Percentiles rank a stretch among this genome's conserved stretches.
Evolutionary conservation across 2,329 filamentous ascomycete species (phyloP).

Genomic region (Podosphaera xanthii): DNA sequence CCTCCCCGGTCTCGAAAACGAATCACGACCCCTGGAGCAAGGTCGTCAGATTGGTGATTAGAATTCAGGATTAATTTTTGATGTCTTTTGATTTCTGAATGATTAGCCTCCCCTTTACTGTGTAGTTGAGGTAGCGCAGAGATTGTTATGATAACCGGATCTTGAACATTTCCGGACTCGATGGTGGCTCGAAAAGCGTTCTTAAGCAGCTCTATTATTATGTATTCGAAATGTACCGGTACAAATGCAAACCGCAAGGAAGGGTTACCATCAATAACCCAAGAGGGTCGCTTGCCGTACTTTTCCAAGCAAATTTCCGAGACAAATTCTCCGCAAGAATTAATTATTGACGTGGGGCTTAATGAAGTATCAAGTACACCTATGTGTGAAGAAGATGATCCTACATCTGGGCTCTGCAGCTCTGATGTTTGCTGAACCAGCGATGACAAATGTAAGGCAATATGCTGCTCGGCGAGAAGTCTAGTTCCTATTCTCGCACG

Average conservation of each 20-base stretch:
- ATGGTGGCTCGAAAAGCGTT: constrained; percentile 90
- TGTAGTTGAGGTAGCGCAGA: constrained; percentile 31
- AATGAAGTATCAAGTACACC: constrained; percentile 88
- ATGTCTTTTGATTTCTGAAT: background rate
- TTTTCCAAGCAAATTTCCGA: constrained; percentile 92
- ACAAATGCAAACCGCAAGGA: constrained; percentile 83
- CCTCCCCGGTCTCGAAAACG: constrained; percentile 89
- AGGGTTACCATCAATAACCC: constrained; percentile 65
- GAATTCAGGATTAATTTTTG: constrained; percentile 19
- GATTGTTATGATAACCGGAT: constrained; percentile 81
- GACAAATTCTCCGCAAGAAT: constrained; percentile 71
- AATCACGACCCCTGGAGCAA: constrained; percentile 72
- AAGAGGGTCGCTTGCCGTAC: constrained; percentile 65
- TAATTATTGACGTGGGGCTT: constrained; percentile 57
- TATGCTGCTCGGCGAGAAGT: constrained; percentile 87
- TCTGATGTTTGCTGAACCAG: constrained; percentile 45
- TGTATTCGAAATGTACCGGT: constrained; percentile 91
- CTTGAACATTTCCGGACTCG: constrained; percentile 54
- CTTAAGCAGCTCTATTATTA: constrained; percentile 86
- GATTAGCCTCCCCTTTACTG: background rate
- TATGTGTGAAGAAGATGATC: constrained; percentile 44
- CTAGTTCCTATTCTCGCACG: constrained; percentile 84
- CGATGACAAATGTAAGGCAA: constrained; percentile 60
- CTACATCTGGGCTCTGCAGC: constrained; percentile 26
- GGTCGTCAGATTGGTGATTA: constrained; percentile 30